Conservation (phyloP, 306 rosid species). For the Rosa persica region DNA sequence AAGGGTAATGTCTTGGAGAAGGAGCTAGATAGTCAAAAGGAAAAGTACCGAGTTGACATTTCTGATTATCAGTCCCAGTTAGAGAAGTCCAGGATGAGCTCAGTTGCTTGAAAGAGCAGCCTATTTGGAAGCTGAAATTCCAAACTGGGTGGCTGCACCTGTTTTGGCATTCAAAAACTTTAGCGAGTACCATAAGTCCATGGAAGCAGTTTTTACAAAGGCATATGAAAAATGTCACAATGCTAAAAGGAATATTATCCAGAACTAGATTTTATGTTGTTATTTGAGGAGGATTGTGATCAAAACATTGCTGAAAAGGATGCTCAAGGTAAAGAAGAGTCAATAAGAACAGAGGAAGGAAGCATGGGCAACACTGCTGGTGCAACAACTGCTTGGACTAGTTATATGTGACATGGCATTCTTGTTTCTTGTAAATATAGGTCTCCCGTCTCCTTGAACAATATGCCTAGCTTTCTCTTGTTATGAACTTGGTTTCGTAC, state of each 20-base stretch:
- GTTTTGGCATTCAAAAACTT: not conserved
- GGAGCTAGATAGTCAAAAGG: not conserved
- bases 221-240: not conserved
- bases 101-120: not conserved
- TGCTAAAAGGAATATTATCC: not conserved
- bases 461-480: not conserved
- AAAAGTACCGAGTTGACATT: not conserved
- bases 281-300: not conserved
- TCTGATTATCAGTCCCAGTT: not conserved
- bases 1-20: slow-evolving; percentile 2
- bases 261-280: not conserved
- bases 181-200: not conserved
- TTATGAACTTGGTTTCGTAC: not conserved
- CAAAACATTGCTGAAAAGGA: not conserved
- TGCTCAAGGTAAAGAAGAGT: not conserved
- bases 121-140: not conserved
- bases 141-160: not conserved
- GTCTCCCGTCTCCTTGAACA: not conserved
- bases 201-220: not conserved
- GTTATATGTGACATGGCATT: not conserved
- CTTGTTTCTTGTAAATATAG: not conserved
- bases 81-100: not conserved
- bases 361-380: not conserved
- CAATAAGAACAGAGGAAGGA: not conserved
- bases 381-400: not conserved